Conservation (phyloP, 345 rosid species). For the Kernera saxatilis region DNA sequence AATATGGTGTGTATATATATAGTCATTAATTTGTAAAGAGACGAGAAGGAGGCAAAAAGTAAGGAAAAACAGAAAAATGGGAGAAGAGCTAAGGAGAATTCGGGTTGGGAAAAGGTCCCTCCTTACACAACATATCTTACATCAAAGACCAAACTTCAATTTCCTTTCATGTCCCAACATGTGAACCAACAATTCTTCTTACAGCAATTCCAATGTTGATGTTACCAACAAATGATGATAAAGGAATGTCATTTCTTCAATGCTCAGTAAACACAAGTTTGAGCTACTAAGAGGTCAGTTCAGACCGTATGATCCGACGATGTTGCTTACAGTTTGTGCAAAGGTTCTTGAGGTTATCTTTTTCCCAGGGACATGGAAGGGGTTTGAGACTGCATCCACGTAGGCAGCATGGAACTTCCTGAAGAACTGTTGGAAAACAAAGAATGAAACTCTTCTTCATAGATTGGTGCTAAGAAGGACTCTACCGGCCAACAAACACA, state of each 20-base stretch:
- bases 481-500: neutral
- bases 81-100: neutral
- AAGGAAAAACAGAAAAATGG: neutral
- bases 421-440: slow-evolving; percentile 49
- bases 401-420: slow-evolving; percentile 94
- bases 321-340: slow-evolving; percentile 73
- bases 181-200: neutral
- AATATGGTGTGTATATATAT: too few species aligned
- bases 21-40: too few species aligned
- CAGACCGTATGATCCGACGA: slow-evolving; percentile 76
- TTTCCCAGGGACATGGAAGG: slow-evolving; percentile 92
- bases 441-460: neutral
- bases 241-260: neutral
- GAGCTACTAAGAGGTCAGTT: slow-evolving; percentile 40
- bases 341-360: slow-evolving; percentile 85
- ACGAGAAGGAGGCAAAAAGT: too few species aligned
- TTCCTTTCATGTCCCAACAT: neutral
- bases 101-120: neutral
- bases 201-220: neutral
- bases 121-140: neutral
- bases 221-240: slow-evolving; percentile 9
- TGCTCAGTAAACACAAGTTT: neutral
- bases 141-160: slow-evolving; percentile 5
- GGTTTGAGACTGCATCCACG: slow-evolving; percentile 92
- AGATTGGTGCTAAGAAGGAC: neutral